phyloP scores from a whole-genome alignment of 306 rosid genomes.

The Sophora flavescens region DNA sequence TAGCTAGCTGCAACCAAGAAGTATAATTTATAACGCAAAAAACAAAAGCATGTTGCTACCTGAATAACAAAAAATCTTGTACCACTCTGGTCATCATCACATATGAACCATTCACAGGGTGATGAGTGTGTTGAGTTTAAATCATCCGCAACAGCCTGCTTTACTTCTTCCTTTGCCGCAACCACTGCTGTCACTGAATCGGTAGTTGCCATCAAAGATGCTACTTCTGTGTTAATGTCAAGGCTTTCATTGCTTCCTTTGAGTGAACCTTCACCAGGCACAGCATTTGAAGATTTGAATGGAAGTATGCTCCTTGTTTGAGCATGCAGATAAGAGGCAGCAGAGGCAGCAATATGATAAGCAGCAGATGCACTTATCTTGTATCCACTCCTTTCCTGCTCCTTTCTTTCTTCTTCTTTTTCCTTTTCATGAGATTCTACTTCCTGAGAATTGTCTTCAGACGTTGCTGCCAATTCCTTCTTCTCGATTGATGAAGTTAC shows the following conservation, averaged over 20 bases:
- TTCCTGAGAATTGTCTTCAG: conserved; percentile 60
- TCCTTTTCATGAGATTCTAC: conserved; percentile 48
- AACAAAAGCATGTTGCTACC: conserved; percentile 48
- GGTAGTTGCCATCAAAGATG: conserved; percentile 86
- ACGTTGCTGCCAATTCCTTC: conserved; percentile 63
- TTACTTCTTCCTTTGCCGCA: conserved; percentile 97
- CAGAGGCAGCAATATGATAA: conserved; percentile 87
- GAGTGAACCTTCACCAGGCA: conserved; percentile 45
- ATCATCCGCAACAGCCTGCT: conserved; percentile 97
- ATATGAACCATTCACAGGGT: conserved; percentile 92
- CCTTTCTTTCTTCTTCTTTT: conserved; percentile 49
- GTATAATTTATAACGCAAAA: not conserved
- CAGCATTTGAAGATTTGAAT: conserved; percentile 64
- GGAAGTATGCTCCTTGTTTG: conserved; percentile 80
- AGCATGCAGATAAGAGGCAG: conserved; percentile 86
- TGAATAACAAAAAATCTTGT: conserved; percentile 86
- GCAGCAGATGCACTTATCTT: conserved; percentile 72
- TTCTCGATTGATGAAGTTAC: conserved; percentile 82
- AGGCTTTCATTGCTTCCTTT: conserved; percentile 50
- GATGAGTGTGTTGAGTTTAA: conserved; percentile 78
- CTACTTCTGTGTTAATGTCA: conserved; percentile 65
- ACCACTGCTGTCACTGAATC: conserved; percentile 94
- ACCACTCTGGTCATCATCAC: conserved; percentile 78
- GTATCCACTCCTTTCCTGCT: conserved; percentile 49
- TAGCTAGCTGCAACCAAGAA: conserved; percentile 16